Conservation (phyloP, 352 stramenopile species). For the Globisporangium camurandrum region DNA sequence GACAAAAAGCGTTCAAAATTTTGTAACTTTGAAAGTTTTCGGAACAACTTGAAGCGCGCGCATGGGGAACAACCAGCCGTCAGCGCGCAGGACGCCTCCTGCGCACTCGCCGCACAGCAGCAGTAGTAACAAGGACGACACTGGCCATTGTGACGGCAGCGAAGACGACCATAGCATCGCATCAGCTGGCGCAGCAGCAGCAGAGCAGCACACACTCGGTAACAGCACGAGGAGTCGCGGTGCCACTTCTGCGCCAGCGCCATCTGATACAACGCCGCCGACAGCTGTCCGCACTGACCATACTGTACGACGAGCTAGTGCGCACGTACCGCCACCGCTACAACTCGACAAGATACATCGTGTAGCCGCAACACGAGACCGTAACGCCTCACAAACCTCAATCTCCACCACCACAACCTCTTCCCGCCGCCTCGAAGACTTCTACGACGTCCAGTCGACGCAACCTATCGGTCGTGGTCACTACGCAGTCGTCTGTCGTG, state of each 20-base stretch:
- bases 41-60: not conserved
- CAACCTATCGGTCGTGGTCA: constrained; percentile 26
- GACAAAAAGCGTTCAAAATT: too few relatives aligned
- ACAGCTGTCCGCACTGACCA: not conserved
- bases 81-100: not conserved
- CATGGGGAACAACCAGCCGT: not conserved
- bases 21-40: too few relatives aligned
- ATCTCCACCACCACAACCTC: not conserved
- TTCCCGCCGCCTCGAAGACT: constrained; percentile 33
- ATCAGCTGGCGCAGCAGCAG: too few relatives aligned
- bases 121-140: not conserved
- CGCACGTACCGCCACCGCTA: not conserved
- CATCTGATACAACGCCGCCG: not conserved
- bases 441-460: constrained; percentile 48
- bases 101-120: not conserved
- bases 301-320: not conserved
- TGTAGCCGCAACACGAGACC: not conserved
- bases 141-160: too few relatives aligned
- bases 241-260: not conserved
- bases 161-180: too few relatives aligned
- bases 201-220: too few relatives aligned
- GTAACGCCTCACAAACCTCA: not conserved
- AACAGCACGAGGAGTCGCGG: not conserved
- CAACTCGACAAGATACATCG: not conserved
- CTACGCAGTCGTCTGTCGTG: constrained; percentile 60